Evolutionary conservation across 306 rosid genomes (phyloP), one percentile per base, ranked within the genome.

Genomic region (Amphicarpaea edgeworthii): DNA sequence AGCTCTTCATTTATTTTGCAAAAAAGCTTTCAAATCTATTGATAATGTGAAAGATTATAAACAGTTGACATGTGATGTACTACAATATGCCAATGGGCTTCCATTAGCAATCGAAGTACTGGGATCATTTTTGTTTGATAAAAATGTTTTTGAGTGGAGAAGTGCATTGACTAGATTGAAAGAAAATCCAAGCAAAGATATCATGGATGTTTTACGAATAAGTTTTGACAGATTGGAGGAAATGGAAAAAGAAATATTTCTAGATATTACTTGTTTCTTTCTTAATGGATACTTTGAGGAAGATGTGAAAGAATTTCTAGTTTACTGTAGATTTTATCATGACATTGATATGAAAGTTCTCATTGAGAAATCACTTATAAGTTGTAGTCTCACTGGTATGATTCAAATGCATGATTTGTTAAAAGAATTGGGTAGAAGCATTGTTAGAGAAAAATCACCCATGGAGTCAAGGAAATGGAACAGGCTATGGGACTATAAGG

Each of bases 241-340:
- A 42, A 42, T 11, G 15, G n/a, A 42, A 50, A 49, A 49, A 0
- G 11, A 49, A 49, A 61, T 76, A 42, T 76, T 81, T 70, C 14
- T 76, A 12, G 70, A 81, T 9, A 76, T 82, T 23, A 78, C 85
- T 51, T 82, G 81, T 37, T 77, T 77, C 19, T 54, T 69, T 40
- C 3, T 12, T 3, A 0, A 1, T 0, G 0, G 9, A 0, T 0
- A 1, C 0, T 0, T 0, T 0, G 15, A 14, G 30, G 0, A 0
- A 2, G 12, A 20, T 43, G 64, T 70, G 12, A 63, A 4, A n/a
- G 3, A 62, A 1, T 1, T 76, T 38, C 3, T 75, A 28, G 26
- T 20, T 12, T 6, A 7, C 50, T 6, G 68, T 9, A 77, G 76
- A 49, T 68, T 57, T 41, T 8, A 59, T 38, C 3, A 72, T 4